phyloP scores from a whole-genome alignment of 1,284 basidiomycete species.

The Rhodotorula sp. region DNA sequence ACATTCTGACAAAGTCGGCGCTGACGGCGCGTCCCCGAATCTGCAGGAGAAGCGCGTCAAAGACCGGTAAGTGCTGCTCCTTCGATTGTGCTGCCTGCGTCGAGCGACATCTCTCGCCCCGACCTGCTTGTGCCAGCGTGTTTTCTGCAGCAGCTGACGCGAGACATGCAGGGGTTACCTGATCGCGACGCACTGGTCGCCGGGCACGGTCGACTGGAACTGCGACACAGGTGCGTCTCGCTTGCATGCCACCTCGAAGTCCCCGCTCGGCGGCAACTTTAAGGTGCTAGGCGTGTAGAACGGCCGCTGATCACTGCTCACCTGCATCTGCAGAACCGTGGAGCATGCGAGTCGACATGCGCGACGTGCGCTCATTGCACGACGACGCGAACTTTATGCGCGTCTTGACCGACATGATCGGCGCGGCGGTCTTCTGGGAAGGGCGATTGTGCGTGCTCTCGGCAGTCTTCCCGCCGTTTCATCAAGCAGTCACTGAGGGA shows the following conservation, averaged over 20 bases:
- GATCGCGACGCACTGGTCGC: constrained; percentile 40
- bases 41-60: constrained; percentile 37
- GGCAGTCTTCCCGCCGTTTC: constrained; percentile 12
- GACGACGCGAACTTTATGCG: constrained; percentile 29
- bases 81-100: no score
- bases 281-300: no score
- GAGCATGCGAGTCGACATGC: constrained; percentile 26
- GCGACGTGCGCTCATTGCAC: constrained; percentile 36
- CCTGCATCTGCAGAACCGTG: constrained; percentile 12
- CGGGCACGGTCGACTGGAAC: constrained; percentile 36
- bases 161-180: constrained; percentile 22
- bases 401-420: constrained; percentile 38
- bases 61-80: constrained; percentile 11
- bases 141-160: background rate
- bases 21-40: background rate
- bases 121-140: no score
- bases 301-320: no score
- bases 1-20: background rate
- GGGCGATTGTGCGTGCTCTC: constrained; percentile 27
- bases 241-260: background rate
- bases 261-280: no score
- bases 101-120: no score
- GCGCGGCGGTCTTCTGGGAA: constrained; percentile 49
- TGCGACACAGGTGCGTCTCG: constrained; percentile 29
- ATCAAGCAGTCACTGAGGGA: background rate